Conservation (phyloP, 305 asterid genomes). For the Plantago lanceolata region DNA sequence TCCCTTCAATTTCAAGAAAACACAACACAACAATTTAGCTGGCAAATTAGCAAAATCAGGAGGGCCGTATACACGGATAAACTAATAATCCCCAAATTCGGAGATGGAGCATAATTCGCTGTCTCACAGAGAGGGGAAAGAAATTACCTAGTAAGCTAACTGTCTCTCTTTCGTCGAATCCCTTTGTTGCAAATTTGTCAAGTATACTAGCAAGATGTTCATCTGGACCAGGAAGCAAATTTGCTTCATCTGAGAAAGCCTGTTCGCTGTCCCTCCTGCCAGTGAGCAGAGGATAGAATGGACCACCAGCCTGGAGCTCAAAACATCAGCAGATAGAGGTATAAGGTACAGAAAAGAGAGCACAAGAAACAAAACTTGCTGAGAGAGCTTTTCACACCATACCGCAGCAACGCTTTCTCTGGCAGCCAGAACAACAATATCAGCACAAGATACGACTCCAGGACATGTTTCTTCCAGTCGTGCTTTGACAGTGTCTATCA, state of each 20-base stretch:
- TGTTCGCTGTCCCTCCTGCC: constrained; percentile 57
- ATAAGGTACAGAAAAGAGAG: not conserved
- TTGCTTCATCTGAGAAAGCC: constrained; percentile 36
- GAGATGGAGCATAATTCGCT: not conserved
- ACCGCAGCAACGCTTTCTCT: constrained; percentile 76
- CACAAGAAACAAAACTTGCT: not conserved
- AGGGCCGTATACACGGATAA: not conserved
- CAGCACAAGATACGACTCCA: constrained; percentile 81
- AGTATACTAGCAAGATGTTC: constrained; percentile 36
- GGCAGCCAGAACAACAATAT: constrained; percentile 73
- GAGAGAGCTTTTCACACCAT: not conserved
- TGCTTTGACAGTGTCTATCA: constrained; percentile 54
- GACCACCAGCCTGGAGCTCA: constrained; percentile 71
- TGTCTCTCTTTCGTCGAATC: constrained; percentile 61
- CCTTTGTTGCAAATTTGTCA: constrained; percentile 49
- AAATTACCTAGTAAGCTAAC: constrained; percentile 61
- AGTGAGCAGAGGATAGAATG: constrained; percentile 65
- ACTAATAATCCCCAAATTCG: not conserved
- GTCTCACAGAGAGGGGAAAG: no score
- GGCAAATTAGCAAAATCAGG: no score
- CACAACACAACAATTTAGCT: no score
- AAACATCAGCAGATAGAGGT: not conserved
- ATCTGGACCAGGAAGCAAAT: constrained; percentile 59
- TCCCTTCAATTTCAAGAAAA: no score
- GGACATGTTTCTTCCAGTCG: constrained; percentile 63